Base-by-base conservation (phyloP, 495 filamentous ascomycete genomes). In the Neurospora sublineolata region DNA sequence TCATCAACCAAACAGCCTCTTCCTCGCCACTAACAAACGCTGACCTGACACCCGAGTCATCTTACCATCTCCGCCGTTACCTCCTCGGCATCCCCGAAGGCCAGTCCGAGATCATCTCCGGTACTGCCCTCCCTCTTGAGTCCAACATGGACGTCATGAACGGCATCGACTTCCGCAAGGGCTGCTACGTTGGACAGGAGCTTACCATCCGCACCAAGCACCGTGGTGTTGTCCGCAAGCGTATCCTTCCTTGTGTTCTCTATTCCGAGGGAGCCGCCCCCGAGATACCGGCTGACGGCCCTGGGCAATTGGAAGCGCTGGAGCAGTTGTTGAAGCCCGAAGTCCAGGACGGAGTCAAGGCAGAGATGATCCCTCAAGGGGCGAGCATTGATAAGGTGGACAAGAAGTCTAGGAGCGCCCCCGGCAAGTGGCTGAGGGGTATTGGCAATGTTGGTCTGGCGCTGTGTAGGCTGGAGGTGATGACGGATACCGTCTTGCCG, bases 121-220 rank as follows among this genome's bases (percentile, higher is more conserved):
- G 76, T 73, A 8, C 76, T 76, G 36, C 70, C 72, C 69, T 79
- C 73, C 14, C 67, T 68, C 38, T 81, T 76, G 10, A 76, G 69
- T 89, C 83, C 72, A 95, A 97, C 79, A 83, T 97, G 74, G 95
- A 99, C 80, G 84, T 92, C 74, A 89, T 90, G 85, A 84, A 86
- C 20, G 96, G 86, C 4, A 87, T 98, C 52, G 93, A 97, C 82
- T 99, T 96, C 81, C 86, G 88, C 67, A 99, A 99, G 82, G 95
- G 95, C 2, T 99, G 95, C 80, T 99, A 99, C 80, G 89, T 98
- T 0, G 95, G 95, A 0, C 95, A 99, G 82, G 95, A 99, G 79
- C 84, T 98, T 69, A 98, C 96, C 9, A 97, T 97, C 64, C 89
- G 95, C 33, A 98, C 96, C 0, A 89, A 93, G 77, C 95, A 98